Percentiles rank a stretch among this genome's conserved stretches.
These are phyloP conservation scores for Pyrenochaeta sp. DNA, from an alignment of 2,329 filamentous ascomycete genomes.

Conservation along the genomic window DNA sequence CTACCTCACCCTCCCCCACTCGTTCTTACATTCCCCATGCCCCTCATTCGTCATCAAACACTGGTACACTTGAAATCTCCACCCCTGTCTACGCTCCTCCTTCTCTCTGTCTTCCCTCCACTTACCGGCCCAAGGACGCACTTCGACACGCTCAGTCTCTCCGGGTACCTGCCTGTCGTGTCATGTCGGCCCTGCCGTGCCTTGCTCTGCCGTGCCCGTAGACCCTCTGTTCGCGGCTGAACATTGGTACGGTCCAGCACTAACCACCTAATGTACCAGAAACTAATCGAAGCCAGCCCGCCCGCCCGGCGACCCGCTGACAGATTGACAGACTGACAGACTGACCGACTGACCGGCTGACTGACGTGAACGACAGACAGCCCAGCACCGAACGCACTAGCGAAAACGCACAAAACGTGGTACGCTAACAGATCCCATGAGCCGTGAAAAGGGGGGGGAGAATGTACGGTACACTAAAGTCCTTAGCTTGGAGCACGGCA, in stretches of 20 bases:
- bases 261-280: no score
- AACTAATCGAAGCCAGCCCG: no score
- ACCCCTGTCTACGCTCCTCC: not conserved
- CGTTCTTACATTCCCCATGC: not conserved
- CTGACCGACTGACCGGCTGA: not conserved
- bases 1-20: not conserved
- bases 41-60: not conserved
- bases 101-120: not conserved
- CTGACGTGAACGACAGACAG: slow-evolving; percentile 1
- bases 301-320: not conserved
- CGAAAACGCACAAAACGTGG: not conserved
- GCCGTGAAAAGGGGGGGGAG: not conserved
- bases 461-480: not conserved
- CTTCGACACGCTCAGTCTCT: no score
- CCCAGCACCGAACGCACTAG: not conserved
- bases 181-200: no score
- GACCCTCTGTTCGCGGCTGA: no score
- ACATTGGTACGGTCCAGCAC: no score
- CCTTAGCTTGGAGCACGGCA: not conserved
- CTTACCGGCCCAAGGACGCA: no score
- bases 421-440: not conserved
- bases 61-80: not conserved
- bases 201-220: no score
- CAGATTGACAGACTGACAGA: slow-evolving; percentile 4
- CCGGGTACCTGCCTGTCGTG: no score